Conservation (phyloP, 495 filamentous ascomycete genomes). For the Neurospora sp. region DNA sequence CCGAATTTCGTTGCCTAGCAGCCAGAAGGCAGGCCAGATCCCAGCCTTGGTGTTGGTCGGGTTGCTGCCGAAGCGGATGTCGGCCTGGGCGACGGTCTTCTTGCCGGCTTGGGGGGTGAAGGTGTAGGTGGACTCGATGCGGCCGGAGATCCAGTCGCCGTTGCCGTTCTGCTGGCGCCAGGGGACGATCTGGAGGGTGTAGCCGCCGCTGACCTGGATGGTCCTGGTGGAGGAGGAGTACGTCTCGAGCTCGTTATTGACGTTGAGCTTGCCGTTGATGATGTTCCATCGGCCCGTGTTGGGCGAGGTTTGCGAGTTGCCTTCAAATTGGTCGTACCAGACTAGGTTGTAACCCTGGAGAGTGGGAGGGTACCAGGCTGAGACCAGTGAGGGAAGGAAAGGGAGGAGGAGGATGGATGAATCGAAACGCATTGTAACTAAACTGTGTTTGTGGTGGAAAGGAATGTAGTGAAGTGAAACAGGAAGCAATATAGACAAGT, state of each 20-base stretch:
- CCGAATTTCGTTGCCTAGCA: constrained; percentile 35
- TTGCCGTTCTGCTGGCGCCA: constrained; percentile 18
- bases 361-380: constrained; percentile 22
- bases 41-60: constrained; percentile 29
- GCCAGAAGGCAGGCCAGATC: constrained; percentile 47
- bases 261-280: constrained; percentile 21
- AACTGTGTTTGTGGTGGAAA: neutral
- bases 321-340: constrained; percentile 33
- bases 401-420: constrained; percentile 3
- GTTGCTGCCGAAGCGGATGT: constrained; percentile 34
- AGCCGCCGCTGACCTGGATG: constrained; percentile 32
- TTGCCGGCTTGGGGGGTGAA: constrained; percentile 32
- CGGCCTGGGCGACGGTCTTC: constrained; percentile 31
- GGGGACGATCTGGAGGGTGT: constrained; percentile 38
- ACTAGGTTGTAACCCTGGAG: constrained; percentile 23
- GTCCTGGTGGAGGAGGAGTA: constrained; percentile 29
- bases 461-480: neutral
- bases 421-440: constrained; percentile 11
- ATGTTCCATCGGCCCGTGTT: constrained; percentile 35
- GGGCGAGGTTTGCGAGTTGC: constrained; percentile 14
- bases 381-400: constrained; percentile 8
- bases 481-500: neutral
- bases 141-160: constrained; percentile 38
- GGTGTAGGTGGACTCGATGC: constrained; percentile 35
- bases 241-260: constrained; percentile 36